A percentile compares a stretch with the other conserved stretches of the same genome.
Conservation (phyloP, 768 basidiomycete species). For the Tulasnella sp. region DNA sequence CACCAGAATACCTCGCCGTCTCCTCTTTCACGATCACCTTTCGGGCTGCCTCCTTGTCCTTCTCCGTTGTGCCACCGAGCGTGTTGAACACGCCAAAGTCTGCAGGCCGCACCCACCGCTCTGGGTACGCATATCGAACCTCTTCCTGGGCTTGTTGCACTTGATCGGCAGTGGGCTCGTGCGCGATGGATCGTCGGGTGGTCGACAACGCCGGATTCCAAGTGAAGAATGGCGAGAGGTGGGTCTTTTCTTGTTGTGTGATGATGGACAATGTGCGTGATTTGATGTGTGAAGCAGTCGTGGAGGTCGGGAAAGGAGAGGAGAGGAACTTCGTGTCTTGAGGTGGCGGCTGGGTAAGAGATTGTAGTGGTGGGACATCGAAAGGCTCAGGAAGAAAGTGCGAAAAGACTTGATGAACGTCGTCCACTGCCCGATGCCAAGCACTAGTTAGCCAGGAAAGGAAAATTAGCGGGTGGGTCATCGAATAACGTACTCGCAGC, state of each 20-base stretch:
- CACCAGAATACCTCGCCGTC: not conserved
- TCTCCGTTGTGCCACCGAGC: too few species aligned
- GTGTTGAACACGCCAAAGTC: not conserved
- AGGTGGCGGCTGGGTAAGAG: not conserved
- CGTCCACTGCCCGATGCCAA: constrained; percentile 9
- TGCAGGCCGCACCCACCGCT: not conserved
- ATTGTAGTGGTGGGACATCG: constrained; percentile 4
- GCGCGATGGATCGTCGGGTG: too few species aligned
- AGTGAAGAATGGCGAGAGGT: not conserved
- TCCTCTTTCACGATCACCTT: not conserved
- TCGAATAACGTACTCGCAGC: constrained; percentile 7
- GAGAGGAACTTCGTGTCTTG: not conserved
- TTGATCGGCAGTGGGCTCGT: not conserved
- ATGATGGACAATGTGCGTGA: not conserved
- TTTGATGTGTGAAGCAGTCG: not conserved
- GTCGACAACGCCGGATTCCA: too few species aligned
- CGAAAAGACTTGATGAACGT: constrained; percentile 9
- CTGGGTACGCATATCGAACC: not conserved
- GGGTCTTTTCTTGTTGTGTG: not conserved
- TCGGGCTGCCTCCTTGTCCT: not conserved
- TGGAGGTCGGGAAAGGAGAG: not conserved
- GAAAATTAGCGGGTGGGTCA: not conserved
- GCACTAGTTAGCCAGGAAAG: not conserved
- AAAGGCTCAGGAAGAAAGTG: constrained; percentile 13
- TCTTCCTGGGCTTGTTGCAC: too few species aligned